These are phyloP conservation scores for Tilletia walkeri DNA, from an alignment of 1,284 basidiomycete species.

Conservation along the genomic window DNA sequence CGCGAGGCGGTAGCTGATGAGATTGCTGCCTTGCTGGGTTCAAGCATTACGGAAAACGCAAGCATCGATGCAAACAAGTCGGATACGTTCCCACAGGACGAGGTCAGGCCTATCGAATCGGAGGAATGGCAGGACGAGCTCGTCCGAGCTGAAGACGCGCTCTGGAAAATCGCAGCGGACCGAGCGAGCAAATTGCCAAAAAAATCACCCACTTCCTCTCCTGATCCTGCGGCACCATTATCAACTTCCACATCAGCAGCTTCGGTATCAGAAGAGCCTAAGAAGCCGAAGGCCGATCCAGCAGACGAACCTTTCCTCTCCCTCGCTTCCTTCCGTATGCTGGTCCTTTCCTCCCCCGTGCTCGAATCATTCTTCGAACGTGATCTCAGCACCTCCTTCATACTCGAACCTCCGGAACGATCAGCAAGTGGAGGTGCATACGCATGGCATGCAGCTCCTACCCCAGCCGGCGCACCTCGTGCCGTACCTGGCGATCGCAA, in stretches of 20 bases:
- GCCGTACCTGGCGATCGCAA: constrained; percentile 31
- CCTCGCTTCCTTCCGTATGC: constrained; percentile 47
- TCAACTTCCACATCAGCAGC: constrained; percentile 18
- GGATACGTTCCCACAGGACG: constrained; percentile 23
- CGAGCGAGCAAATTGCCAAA: constrained; percentile 38
- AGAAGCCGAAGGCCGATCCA: background rate
- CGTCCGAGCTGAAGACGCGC: constrained; percentile 41
- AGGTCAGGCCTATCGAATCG: constrained; percentile 24
- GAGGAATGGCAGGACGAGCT: constrained; percentile 45
- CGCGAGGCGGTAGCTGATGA: constrained; percentile 59
- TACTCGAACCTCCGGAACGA: constrained; percentile 44
- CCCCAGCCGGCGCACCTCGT: constrained; percentile 33
- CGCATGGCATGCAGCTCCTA: constrained; percentile 51
- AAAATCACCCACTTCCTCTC: background rate
- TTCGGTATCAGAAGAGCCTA: background rate
- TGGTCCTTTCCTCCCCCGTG: constrained; percentile 49
- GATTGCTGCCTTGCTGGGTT: constrained; percentile 34
- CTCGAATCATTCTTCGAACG: constrained; percentile 51
- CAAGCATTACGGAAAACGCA: constrained; percentile 11
- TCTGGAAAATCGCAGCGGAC: constrained; percentile 50
- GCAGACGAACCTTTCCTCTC: constrained; percentile 49
- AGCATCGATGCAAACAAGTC: constrained; percentile 23
- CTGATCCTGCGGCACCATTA: constrained; percentile 1
- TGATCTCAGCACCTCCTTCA: constrained; percentile 48
- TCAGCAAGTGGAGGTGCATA: constrained; percentile 47